Base-by-base conservation (phyloP, 2,329 filamentous ascomycete genomes). In the Dothideomycetes sp. region DNA sequence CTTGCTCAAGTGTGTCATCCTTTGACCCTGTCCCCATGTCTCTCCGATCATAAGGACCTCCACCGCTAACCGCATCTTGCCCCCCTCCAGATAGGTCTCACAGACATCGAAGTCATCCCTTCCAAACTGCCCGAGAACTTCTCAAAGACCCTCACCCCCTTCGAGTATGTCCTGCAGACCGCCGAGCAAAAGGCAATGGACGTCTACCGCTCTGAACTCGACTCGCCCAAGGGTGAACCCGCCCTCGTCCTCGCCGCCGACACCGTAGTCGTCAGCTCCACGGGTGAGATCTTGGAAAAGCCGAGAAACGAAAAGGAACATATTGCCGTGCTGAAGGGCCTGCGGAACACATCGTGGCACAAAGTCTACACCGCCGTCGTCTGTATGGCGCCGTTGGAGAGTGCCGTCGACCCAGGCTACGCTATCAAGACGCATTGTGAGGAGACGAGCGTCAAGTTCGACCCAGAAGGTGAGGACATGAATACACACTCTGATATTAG, bases 361-460 rank as follows among this genome's bases (percentile, higher is more conserved):
- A 81, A 81, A 50, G 87, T 94, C 11, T 80, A 86, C 56, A 96
- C 91, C 1, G 81, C 84, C 0, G 78, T 98, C 2, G 84, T 79
- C 42, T 79, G 77, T n/a, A 76, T 98, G 58, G 78, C 81, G 38
- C 91, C 91, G 16, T 65, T 89, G 44, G 80, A 81, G 39, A 88
- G 86, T 55, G 81, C 86, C 1, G 66, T 76, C 40, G 77, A 85
- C 55, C 91, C 91, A 0, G 91, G 91, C 0, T 98, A 98, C 64
- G 77, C 78, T 45, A 67, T 94, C 37, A 79, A 84, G 53, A 79
- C 75, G 32, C 75, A 83, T 53, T 84, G 91, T 4, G 89, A 96
- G 65, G 88, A 94, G 69, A 96, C 89, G 33, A 75, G 71, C 45
- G 91, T 98, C n/a, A 77, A 74, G 56, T 98, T 98, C 62, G 85